Conservation (phyloP, 441 rosid species). For the Biscutella auriculata region DNA sequence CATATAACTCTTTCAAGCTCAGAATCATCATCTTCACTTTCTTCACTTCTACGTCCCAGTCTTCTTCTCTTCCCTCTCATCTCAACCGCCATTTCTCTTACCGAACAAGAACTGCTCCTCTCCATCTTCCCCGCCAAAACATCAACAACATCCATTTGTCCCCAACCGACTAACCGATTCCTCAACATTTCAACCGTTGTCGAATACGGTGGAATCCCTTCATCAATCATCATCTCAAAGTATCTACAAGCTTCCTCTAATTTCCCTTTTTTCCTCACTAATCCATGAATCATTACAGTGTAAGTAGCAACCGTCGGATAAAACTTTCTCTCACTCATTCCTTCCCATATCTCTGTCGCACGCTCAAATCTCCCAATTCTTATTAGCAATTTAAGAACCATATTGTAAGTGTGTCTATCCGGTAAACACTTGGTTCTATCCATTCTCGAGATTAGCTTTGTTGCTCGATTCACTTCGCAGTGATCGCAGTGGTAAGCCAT, state of each 20-base stretch:
- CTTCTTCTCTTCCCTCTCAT: conserved; percentile 47
- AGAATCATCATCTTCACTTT: conserved; percentile 22
- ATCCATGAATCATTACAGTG: conserved; percentile 73
- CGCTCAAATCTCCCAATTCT: conserved; percentile 69
- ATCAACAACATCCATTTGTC: conserved; percentile 48
- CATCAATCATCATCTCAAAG: conserved; percentile 91
- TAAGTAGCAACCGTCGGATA: conserved; percentile 72
- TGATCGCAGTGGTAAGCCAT: conserved; percentile 76
- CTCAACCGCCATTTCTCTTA: conserved; percentile 49
- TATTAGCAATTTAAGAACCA: conserved; percentile 63
- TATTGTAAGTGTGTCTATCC: conserved; percentile 69
- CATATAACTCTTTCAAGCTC: conserved; percentile 37
- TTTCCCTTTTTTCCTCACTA: conserved; percentile 65
- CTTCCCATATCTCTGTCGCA: conserved; percentile 62
- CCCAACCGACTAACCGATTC: conserved; percentile 46
- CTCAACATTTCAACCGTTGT: conserved; percentile 67
- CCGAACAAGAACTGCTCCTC: conserved; percentile 47
- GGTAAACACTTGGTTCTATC: conserved; percentile 40
- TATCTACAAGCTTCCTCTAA: conserved; percentile 72
- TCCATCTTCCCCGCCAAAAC: conserved; percentile 74
- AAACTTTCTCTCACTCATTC: conserved; percentile 56
- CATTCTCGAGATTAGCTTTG: conserved; percentile 57
- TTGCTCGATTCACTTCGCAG: conserved; percentile 59
- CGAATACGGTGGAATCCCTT: conserved; percentile 73
- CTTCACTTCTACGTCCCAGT: conserved; percentile 34